phyloP scores from a whole-genome alignment of 495 filamentous ascomycete genomes.

The Daldinia bambusicola region DNA sequence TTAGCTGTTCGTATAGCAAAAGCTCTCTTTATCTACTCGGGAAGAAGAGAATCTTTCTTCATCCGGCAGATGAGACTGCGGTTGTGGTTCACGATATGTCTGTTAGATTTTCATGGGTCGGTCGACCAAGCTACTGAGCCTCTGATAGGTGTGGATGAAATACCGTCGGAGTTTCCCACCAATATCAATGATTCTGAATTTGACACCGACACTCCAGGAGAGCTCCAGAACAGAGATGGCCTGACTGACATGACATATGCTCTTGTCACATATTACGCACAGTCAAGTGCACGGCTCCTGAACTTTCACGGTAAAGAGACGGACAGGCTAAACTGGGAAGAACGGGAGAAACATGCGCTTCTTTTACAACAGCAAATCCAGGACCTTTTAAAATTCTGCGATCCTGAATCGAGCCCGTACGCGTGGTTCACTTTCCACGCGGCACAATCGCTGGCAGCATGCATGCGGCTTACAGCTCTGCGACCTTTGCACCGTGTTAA shows the following conservation, averaged over 20 bases:
- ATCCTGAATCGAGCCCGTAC: conserved; percentile 30
- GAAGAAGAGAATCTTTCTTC: conserved; percentile 22
- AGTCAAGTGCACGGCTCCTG: conserved; percentile 18
- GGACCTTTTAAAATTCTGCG: conserved; percentile 29
- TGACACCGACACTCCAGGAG: conserved; percentile 13
- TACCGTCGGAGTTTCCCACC: not conserved
- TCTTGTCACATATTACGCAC: conserved; percentile 27
- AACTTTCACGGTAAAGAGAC: conserved; percentile 14
- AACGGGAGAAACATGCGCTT: conserved; percentile 5
- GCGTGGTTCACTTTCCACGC: conserved; percentile 35
- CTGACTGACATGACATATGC: conserved; percentile 31
- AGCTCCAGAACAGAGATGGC: conserved; percentile 3
- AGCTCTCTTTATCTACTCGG: conserved; percentile 7
- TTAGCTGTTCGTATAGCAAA: conserved; percentile 34
- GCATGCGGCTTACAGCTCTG: conserved; percentile 21
- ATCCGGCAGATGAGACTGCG: conserved; percentile 22
- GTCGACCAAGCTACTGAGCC: conserved; percentile 27
- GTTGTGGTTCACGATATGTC: conserved; percentile 37
- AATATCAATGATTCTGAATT: conserved; percentile 33
- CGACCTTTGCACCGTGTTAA: conserved; percentile 8
- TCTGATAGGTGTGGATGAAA: conserved; percentile 10
- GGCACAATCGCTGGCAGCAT: conserved; percentile 23
- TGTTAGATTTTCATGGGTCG: conserved; percentile 30
- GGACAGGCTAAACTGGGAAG: conserved; percentile 5
- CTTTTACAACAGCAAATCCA: conserved; percentile 23